phyloP scores from a whole-genome alignment of 768 basidiomycete genomes.

The Trametes cinnabarina region DNA sequence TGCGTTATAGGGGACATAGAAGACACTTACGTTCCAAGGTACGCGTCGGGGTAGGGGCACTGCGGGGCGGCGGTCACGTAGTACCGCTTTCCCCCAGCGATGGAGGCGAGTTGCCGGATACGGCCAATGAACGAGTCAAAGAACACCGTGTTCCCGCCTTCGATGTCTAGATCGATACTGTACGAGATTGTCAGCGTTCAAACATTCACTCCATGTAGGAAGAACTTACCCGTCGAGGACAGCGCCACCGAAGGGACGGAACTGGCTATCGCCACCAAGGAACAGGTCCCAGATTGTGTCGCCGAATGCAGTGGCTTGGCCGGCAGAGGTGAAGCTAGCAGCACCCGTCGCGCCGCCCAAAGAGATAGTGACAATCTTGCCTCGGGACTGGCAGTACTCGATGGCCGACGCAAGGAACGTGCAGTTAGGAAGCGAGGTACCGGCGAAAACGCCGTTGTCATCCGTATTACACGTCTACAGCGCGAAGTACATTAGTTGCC shows the following conservation, averaged over 20 bases:
- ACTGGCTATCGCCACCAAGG: constrained; percentile 57
- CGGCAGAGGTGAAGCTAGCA: constrained; percentile 57
- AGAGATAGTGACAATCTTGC: constrained; percentile 39
- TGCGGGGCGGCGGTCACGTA: constrained; percentile 65
- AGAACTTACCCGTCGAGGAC: constrained; percentile 63
- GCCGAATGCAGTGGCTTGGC: constrained; percentile 57
- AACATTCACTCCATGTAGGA: neutral
- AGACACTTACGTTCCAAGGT: constrained; percentile 39
- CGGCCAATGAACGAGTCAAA: constrained; percentile 42
- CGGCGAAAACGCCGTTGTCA: constrained; percentile 55
- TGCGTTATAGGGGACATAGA: neutral
- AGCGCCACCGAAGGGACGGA: constrained; percentile 69
- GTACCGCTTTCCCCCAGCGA: constrained; percentile 52
- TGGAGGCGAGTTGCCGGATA: constrained; percentile 49
- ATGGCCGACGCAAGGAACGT: constrained; percentile 58
- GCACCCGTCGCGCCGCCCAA: constrained; percentile 52
- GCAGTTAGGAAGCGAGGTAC: constrained; percentile 62
- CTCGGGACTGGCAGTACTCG: constrained; percentile 51
- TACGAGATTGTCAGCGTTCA: neutral
- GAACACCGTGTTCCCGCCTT: constrained; percentile 46
- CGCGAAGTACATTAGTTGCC: neutral
- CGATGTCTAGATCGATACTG: constrained; percentile 68
- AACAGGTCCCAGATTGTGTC: constrained; percentile 72
- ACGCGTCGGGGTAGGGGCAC: constrained; percentile 68
- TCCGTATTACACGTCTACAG: constrained; percentile 57